Evolutionary conservation across 495 filamentous ascomycete genomes (phyloP), one percentile per base, ranked within the genome.

Genomic region (Opeltia flavorubescens): DNA sequence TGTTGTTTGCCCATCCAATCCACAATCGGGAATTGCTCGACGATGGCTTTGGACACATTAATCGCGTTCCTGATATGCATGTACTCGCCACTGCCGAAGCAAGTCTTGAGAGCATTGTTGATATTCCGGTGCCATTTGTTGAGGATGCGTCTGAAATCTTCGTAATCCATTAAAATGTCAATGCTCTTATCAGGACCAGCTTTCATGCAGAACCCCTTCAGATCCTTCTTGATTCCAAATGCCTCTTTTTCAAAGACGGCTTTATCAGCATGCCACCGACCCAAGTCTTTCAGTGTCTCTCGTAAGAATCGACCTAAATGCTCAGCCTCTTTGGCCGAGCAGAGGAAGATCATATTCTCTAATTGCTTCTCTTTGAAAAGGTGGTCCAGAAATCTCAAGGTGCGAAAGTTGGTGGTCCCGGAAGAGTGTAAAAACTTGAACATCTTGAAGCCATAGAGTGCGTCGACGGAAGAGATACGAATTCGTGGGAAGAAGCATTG

Each of bases 11-110:
- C 91, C 67, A 89, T 86, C 68, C 84, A 89, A 54, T 91, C 89
- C 36, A 96, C 78, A 12, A 77, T 77, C 21, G 93, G 93, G 73
- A 93, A 96, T 55, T 78, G 69, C 25, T 83, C 75, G 27, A 81
- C 71, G 31, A 93, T 70, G 5, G 76, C 72, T 58, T 91, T 94
- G 44, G 95, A 69, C n/a, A 96, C 66, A 47, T 80, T 88, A 53
- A 95, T 93, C 27, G 88, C 85, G 58, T 99, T 99, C 11, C 86
- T 77, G 58, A 96, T 94, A 60, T 95, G 88, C 87, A 95, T 96
- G 72, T 91, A 99, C 59, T 99, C 89, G 50, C 72, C 78, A 11
- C 78, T 76, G 13, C 74, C 72, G 23, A 96, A 70, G 61, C 89
- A 95, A 17, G 67, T 71, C 54, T 84, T 84, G 35, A 99, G 62